Evolutionary conservation across 192 early-diverging fungal genomes (phyloP), one percentile per base, ranked within the genome.

Genomic region (Backusella morwellensis): DNA sequence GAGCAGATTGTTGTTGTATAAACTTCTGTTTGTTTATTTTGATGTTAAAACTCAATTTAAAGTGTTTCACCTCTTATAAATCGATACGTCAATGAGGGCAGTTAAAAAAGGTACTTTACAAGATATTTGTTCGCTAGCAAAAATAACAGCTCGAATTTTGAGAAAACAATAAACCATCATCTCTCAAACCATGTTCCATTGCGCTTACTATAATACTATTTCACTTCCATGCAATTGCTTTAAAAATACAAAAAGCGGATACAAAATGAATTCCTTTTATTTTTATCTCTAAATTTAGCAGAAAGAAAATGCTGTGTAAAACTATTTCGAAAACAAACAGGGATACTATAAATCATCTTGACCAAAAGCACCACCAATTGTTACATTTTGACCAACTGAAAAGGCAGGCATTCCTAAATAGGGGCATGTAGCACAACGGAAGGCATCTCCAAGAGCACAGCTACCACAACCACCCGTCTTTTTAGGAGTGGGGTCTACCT

Each of bases 371-470:
- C 97, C 97, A 34, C 90, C 92, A n/a, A 99, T 86, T 26, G 88
- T 86, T 69, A 99, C 91, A 82, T 96, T 95, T 78, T 99, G 95
- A 36, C 98, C 98, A 2, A 95, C 94, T 80, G 95, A 90, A 86
- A 99, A 99, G 7, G 96, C 92, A n/a, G 98, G 98, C 95, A 98
- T 96, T 35, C 98, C 98, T 35, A 97, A 83, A 76, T 98, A 99
- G 35, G 98, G 98, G 83, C 98, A 99, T 35, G 92, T 92, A 44
- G 91, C 86, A 87, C 98, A 99, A 26, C 98, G 90, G 89, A 99
- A 99, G 1, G 98, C 98, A 85, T 99, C 98, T 38, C 98, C 98
- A 9, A 99, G 85, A 70, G 92, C 94, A 83, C 98, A 99, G 87
- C 85, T 83, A 77, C 82, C 82, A 76, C 92, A 95, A 3, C 85